phyloP scores from a whole-genome alignment of 2,329 filamentous ascomycete genomes.

The Alternaria burnsii region DNA sequence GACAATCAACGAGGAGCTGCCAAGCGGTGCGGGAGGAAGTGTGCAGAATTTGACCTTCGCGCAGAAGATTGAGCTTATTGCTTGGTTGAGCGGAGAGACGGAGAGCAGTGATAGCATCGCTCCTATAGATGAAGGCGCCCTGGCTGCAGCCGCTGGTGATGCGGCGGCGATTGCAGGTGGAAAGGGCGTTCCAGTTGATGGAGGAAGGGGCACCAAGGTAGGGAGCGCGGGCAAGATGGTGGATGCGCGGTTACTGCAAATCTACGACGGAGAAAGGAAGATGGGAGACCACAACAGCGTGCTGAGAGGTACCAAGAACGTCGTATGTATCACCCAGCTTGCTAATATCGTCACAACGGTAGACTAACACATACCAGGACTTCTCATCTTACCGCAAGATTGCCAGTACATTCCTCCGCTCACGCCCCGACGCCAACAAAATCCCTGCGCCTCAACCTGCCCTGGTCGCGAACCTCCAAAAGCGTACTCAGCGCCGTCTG shows the following conservation, averaged over 20 bases:
- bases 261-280: slow-evolving; percentile 89
- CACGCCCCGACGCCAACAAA: slow-evolving; percentile 51
- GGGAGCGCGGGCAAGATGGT: slow-evolving; percentile 55
- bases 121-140: slow-evolving; percentile 72
- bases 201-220: slow-evolving; percentile 46
- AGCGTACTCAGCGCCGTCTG: slow-evolving; percentile 57
- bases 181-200: slow-evolving; percentile 51
- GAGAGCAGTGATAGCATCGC: slow-evolving; percentile 88
- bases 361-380: slow-evolving; percentile 66
- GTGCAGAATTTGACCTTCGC: slow-evolving; percentile 92
- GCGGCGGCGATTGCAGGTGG: slow-evolving; percentile 64
- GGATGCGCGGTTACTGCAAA: slow-evolving; percentile 83
- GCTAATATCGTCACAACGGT: background rate
- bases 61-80: slow-evolving; percentile 88
- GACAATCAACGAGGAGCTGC: slow-evolving; percentile 80
- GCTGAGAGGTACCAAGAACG: slow-evolving; percentile 85
- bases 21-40: slow-evolving; percentile 66
- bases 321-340: slow-evolving; percentile 63
- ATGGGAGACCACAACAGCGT: slow-evolving; percentile 93
- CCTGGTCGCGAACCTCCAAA: slow-evolving; percentile 52
- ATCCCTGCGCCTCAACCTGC: slow-evolving; percentile 44
- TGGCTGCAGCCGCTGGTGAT: slow-evolving; percentile 56
- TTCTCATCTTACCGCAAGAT: slow-evolving; percentile 93
- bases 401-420: slow-evolving; percentile 76
- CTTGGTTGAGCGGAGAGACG: slow-evolving; percentile 89